phyloP scores from a whole-genome alignment of 495 filamentous ascomycete genomes.

The Durotheca rogersii region DNA sequence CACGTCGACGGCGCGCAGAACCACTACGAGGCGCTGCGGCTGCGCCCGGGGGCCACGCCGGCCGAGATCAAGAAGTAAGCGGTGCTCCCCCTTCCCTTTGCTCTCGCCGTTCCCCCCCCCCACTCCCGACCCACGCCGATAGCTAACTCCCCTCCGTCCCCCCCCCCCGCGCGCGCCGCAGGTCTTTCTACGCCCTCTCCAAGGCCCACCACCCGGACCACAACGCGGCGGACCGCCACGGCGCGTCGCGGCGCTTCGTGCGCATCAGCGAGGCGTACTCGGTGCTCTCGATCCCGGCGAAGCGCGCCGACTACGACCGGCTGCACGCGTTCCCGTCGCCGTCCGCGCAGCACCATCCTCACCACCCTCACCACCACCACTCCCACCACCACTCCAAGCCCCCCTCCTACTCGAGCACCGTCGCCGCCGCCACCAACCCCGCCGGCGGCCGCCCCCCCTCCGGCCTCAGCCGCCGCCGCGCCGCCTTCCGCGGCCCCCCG shows the following conservation, averaged over 20 bases:
- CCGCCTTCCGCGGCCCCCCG: conserved; percentile 78
- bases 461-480: conserved; percentile 74
- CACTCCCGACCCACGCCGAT: too few relatives aligned
- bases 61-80: conserved; percentile 81
- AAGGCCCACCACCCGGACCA: conserved; percentile 92
- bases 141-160: not conserved
- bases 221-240: conserved; percentile 73
- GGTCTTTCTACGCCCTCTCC: conserved; percentile 90
- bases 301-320: conserved; percentile 77
- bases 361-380: conserved; percentile 36
- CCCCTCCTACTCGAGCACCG: conserved; percentile 47
- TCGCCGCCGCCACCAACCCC: conserved; percentile 43
- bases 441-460: conserved; percentile 72
- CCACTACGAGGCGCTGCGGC: conserved; percentile 81
- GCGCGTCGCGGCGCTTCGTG: conserved; percentile 75
- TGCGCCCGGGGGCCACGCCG: conserved; percentile 65
- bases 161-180: conserved; percentile 35
- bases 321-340: conserved; percentile 51
- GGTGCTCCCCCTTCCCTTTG: not conserved
- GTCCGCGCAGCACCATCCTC: conserved; percentile 22
- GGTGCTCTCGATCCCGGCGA: conserved; percentile 66
- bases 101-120: not conserved
- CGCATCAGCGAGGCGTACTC: conserved; percentile 84
- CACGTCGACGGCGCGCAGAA: conserved; percentile 43
- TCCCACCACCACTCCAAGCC: conserved; percentile 21